Conservation (phyloP, 192 early-diverging fungal species). For the Backusella tarrabulga region DNA sequence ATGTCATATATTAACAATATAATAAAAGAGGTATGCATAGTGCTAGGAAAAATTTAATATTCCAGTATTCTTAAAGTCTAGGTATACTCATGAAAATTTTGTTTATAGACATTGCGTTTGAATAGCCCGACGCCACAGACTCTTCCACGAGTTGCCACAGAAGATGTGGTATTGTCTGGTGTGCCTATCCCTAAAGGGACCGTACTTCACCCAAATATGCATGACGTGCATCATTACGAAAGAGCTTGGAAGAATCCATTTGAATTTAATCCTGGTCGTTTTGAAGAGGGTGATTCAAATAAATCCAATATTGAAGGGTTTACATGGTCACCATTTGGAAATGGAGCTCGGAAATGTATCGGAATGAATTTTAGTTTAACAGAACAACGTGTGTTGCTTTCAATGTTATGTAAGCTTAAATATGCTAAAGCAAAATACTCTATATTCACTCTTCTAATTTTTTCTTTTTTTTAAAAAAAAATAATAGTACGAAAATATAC, state of each 20-base stretch:
- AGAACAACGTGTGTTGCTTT: background rate
- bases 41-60: too few species aligned
- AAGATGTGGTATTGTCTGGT: background rate
- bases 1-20: constrained; percentile 51
- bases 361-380: background rate
- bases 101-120: background rate
- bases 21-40: constrained; percentile 43
- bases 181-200: background rate
- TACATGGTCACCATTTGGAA: background rate
- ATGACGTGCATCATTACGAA: background rate
- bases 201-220: background rate
- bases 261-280: background rate
- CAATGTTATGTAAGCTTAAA: background rate
- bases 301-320: background rate
- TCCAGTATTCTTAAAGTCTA: background rate
- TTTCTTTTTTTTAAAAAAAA: background rate
- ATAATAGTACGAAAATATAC: background rate
- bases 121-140: background rate
- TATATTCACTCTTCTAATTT: background rate
- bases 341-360: background rate
- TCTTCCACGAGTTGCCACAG: background rate
- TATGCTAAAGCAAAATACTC: background rate
- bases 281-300: background rate
- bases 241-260: background rate
- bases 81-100: background rate